These are phyloP conservation scores for Cryphonectria parasitica DNA, from an alignment of 2,329 filamentous ascomycete species.

Conservation along the genomic window DNA sequence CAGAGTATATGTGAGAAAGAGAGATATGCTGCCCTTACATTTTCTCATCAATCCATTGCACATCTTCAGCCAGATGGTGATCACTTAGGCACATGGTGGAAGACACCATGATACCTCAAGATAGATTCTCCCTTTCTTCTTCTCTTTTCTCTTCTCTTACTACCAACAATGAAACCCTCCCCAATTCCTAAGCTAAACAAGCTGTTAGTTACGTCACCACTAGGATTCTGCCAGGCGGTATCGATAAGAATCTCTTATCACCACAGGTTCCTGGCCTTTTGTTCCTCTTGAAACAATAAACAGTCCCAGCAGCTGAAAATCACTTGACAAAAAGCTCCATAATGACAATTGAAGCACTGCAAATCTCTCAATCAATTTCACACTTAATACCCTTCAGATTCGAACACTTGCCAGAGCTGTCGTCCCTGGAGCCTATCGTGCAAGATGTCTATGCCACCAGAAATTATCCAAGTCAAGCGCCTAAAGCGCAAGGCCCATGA, in stretches of 20 bases:
- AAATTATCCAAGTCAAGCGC: conserved; percentile 61
- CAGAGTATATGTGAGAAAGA: background rate
- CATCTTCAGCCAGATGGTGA: background rate
- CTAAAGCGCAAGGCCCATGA: conserved; percentile 56
- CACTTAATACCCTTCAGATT: background rate
- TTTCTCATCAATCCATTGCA: background rate
- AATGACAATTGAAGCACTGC: background rate
- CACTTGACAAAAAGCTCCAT: background rate
- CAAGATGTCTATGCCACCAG: conserved; percentile 60
- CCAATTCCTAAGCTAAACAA: background rate
- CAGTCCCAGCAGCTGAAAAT: background rate
- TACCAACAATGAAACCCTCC: background rate
- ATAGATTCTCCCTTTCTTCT: background rate
- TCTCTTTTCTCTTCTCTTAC: background rate
- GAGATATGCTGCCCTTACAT: background rate
- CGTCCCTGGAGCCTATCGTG: background rate
- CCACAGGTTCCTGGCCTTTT: background rate
- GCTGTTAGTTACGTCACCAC: conserved; percentile 13
- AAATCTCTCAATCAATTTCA: background rate
- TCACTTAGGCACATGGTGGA: background rate
- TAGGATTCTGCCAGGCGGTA: conserved; percentile 11
- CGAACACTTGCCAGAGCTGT: background rate
- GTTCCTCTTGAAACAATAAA: background rate
- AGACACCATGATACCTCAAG: background rate
- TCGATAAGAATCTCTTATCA: conserved; percentile 8